These are phyloP conservation scores for Petunia secreta DNA, from an alignment of 257 asterid species.

Conservation along the genomic window DNA sequence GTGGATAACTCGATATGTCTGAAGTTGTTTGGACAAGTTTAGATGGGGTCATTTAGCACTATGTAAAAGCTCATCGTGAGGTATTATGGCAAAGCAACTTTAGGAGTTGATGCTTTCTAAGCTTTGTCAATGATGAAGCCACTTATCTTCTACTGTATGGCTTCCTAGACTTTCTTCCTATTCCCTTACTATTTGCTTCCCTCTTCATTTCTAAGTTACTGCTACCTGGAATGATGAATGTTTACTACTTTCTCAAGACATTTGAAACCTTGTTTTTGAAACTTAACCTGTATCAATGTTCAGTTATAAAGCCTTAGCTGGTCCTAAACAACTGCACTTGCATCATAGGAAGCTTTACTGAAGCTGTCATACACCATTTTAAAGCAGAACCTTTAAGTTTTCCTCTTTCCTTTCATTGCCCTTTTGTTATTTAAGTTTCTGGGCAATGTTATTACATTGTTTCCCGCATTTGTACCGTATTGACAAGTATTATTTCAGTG, in stretches of 20 bases:
- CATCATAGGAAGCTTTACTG: not conserved
- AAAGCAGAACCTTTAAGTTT: not conserved
- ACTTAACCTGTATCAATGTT: not conserved
- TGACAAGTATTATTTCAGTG: not conserved
- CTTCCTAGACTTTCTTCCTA: not conserved
- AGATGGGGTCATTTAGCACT: not conserved
- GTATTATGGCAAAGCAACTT: not conserved
- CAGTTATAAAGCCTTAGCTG: not conserved
- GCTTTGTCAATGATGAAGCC: not conserved
- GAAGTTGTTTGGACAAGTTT: not conserved
- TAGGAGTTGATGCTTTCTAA: not conserved
- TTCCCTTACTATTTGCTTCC: not conserved
- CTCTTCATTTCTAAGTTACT: not conserved
- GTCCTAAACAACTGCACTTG: not conserved
- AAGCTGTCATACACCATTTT: not conserved
- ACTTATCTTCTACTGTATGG: not conserved
- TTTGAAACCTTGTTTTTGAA: not conserved
- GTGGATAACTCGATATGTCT: not conserved
- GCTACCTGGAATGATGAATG: not conserved
- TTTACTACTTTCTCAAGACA: not conserved
- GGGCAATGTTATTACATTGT: not conserved
- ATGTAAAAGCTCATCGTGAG: not conserved
- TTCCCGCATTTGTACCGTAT: not conserved
- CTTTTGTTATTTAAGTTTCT: not conserved
- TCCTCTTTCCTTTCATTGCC: not conserved